Evolutionary conservation across 257 asterid genomes (phyloP).

Genomic region (Lithospermum erythrorhizon): DNA sequence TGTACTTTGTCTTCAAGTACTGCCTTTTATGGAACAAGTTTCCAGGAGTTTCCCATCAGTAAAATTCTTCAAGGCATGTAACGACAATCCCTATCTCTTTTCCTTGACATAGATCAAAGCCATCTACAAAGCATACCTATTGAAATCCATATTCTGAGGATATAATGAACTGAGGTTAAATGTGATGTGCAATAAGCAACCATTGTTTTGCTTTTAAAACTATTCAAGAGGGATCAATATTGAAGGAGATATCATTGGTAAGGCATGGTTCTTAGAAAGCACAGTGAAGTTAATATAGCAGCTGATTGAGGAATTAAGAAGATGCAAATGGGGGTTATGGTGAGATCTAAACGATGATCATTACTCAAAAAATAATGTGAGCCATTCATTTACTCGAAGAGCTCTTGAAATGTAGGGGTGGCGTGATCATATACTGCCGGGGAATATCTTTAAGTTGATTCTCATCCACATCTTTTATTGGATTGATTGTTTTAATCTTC

Average conservation of each 20-base stretch:
- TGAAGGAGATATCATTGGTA: constrained; percentile 8
- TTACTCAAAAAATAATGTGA: not conserved
- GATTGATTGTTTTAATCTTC: not conserved
- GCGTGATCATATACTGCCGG: no score
- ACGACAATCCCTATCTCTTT: not conserved
- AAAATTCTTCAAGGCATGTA: constrained; percentile 7
- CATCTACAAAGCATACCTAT: not conserved
- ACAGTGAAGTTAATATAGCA: constrained; percentile 6
- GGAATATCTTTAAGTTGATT: not conserved
- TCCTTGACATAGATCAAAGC: not conserved
- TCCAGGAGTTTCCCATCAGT: constrained; percentile 5
- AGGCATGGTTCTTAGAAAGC: constrained; percentile 4
- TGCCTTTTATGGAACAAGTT: constrained; percentile 4
- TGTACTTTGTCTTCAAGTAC: constrained; percentile 1
- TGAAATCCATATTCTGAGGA: not conserved
- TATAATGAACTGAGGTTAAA: not conserved
- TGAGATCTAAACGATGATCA: not conserved
- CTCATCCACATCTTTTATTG: not conserved
- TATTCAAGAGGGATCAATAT: constrained; percentile 7
- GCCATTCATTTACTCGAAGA: not conserved
- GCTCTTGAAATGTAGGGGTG: not conserved
- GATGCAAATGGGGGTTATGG: not conserved
- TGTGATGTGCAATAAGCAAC: not conserved
- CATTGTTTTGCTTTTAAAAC: not conserved
- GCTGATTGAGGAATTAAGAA: constrained; percentile 7